Base-by-base conservation (phyloP, 2,329 filamentous ascomycete genomes). In the Aureobasidium sp. region DNA sequence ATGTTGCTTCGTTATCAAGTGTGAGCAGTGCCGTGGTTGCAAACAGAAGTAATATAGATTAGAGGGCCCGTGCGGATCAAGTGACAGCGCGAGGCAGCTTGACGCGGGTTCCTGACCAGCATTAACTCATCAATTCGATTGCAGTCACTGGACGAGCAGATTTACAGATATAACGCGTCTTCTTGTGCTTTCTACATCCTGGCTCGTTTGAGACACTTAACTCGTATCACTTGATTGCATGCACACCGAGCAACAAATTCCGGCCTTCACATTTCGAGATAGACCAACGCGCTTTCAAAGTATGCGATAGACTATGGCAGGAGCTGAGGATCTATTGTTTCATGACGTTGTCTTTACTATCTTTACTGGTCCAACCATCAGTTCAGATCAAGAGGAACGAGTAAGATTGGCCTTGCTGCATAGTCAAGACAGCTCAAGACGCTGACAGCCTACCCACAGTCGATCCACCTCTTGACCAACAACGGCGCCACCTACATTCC, bases 401-500 rank as follows among this genome's bases (percentile, higher is more conserved):
- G 56, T 72, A 5, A 63, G 63, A 34, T 9, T 34, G 37, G 64
- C 63, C 12, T 46, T 20, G 15, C 27, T 36, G 17, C 8, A 26
- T 26, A 13, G 9, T 13, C 9, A 13, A 46, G 1, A 59, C 24
- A 44, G 20, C 34, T 17, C 32, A 59, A 47, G 20, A 20, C 26
- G n/a, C 48, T 44, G 56, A 69, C 73, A 59, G 15, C 73, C 67
- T 20, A 50, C 41, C 46, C 41, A 27, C 65, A 84, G 81, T 69
- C 82, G 59, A 74, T 76, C 32, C 72, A 76, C 6, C 69, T 74
- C 1, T 73, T 86, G 48, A 71, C 75, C 64, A 70, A 77, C 63
- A 73, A 81, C 67, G 81, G 79, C 53, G 84, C 79, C 26, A 76
- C 77, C 52, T 75, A 79, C 15, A 67, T 79, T 12, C 69, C 73